Evolutionary conservation across 441 rosid species (phyloP).

Genomic region (Brassica hybrid): DNA sequence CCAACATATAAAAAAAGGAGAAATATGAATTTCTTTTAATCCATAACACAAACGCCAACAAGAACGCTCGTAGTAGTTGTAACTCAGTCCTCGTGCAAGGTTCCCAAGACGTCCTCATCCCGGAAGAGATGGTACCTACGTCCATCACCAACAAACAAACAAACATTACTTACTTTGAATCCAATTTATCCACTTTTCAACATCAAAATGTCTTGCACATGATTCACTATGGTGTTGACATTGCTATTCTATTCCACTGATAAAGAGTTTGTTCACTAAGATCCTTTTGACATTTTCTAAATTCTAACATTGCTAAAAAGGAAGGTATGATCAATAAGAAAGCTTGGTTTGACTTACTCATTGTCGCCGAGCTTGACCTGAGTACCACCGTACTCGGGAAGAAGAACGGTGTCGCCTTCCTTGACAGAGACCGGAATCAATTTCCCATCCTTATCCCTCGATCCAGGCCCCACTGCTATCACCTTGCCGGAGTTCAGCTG

Average conservation of each 20-base stretch:
- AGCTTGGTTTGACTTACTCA: too few species aligned
- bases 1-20: too few species aligned
- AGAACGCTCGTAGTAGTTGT: not conserved
- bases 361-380: slow-evolving; percentile 59
- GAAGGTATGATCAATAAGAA: too few species aligned
- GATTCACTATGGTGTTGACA: too few species aligned
- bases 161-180: not conserved
- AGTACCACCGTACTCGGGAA: slow-evolving; percentile 65
- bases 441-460: slow-evolving; percentile 59
- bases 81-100: not conserved
- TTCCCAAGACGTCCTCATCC: too few species aligned
- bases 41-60: not conserved
- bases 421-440: slow-evolving; percentile 58
- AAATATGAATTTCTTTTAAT: too few species aligned
- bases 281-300: not conserved
- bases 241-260: too few species aligned
- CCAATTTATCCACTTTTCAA: not conserved
- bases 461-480: slow-evolving; percentile 71
- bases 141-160: not conserved
- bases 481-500: slow-evolving; percentile 70
- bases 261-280: not conserved
- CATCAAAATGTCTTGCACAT: too few species aligned
- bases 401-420: slow-evolving; percentile 78
- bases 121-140: too few species aligned
- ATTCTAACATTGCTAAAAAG: too few species aligned